Base-by-base conservation (phyloP, 208 protist genomes). In the Kentomonas sorsogonicus region DNA sequence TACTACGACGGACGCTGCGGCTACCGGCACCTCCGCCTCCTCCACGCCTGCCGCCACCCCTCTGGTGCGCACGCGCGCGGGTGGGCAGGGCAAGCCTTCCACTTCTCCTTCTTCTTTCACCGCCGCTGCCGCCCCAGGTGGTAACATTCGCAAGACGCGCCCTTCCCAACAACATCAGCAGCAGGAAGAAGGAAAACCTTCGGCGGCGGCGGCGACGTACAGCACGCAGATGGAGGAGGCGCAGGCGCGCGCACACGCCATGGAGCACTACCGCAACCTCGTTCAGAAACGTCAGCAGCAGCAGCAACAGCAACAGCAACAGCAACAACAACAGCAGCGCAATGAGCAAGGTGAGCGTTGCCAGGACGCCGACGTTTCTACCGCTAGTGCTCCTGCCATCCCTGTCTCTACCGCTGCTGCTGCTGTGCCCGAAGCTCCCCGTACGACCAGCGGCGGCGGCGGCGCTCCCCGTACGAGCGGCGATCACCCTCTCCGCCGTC, bases 181-280 rank as follows among this genome's bases (percentile, higher is more conserved):
- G 65, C 16, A 45, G 83, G 7, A 53, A 56, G 1, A 38, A 53
- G 0, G 83, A 91, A n/a, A n/a, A n/a, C n/a, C n/a, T n/a, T n/a
- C n/a, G n/a, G n/a, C n/a, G n/a, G n/a, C n/a, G n/a, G n/a, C n/a
- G n/a, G n/a, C n/a, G n/a, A n/a, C n/a, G 53, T 87, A 83, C 68
- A 59, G 60, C 26, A 68, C 62, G 40, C 41, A 72, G 6, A 69
- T 91, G 66, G 67, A 79, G 22, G 65, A 72, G 39, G 66, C 73
- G 53, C 57, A 55, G 23, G 64, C 40, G 36, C 83, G 83, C 50
- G 72, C 66, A 26, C 70, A 16, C 25, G 79, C 82, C 0, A 44
- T 91, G 60, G 73, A 74, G 59, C 71, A 79, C 6, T 91, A 86
- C 65, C 74, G 77, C 23, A 62, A 72, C 29, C 60, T 91, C n/a